Evolutionary conservation across 1,284 basidiomycete genomes (phyloP).

Genomic region (Tilletia indica): DNA sequence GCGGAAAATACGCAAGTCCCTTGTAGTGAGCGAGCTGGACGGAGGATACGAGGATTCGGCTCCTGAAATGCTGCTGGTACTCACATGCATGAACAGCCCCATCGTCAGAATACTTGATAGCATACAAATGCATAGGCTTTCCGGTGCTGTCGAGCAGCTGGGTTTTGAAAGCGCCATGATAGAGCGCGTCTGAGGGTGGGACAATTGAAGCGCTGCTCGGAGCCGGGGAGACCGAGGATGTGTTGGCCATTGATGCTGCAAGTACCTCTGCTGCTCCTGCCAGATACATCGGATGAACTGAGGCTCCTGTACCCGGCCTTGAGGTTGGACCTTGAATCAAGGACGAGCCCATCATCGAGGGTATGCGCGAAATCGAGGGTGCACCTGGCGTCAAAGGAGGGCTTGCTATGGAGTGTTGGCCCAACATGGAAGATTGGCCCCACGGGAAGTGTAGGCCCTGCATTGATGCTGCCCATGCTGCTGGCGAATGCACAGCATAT

Average conservation of each 20-base stretch:
- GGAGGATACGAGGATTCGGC: too few species aligned
- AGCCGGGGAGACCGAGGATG: too few species aligned
- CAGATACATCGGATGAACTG: neutral
- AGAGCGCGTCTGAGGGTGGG: neutral
- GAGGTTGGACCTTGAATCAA: too few species aligned
- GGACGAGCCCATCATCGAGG: neutral
- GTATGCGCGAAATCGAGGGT: too few species aligned
- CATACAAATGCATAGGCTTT: neutral
- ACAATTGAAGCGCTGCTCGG: too few species aligned
- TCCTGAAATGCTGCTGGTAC: neutral
- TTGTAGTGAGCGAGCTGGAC: too few species aligned
- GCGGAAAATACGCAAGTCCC: neutral
- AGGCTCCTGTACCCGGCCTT: too few species aligned
- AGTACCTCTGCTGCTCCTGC: neutral
- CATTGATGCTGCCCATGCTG: neutral
- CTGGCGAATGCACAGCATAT: neutral
- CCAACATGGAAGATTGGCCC: too few species aligned
- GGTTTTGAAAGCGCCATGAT: neutral
- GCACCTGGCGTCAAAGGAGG: too few species aligned
- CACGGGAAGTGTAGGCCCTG: too few species aligned
- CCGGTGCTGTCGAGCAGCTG: neutral
- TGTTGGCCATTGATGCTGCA: neutral
- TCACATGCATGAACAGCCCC: neutral
- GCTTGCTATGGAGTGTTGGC: too few species aligned
- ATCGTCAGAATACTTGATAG: neutral